Evolutionary conservation across 2,329 filamentous ascomycete genomes (phyloP), one percentile per base, ranked within the genome.

Genomic region (Phaeosphaeria sp.): DNA sequence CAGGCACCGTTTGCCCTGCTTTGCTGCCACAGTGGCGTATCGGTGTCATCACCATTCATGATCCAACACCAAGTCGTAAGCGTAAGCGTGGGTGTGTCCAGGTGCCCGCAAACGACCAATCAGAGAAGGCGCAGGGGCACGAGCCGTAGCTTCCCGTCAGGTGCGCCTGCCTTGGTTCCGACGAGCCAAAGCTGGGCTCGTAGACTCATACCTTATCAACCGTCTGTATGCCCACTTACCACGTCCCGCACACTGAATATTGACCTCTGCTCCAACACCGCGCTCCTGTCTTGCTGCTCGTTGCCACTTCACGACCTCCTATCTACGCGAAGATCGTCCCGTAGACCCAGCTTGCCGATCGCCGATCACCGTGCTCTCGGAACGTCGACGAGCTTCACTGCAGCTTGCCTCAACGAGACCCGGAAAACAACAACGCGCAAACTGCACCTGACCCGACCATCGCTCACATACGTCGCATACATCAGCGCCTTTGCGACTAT

Each of bases 291-390:
- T 21, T 25, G 41, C 48, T 39, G 20, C 50, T 23, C 30, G 10
- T 41, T 39, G 21, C 44, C 20, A 47, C 21, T 25, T 1, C 21
- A 47, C 21, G 54, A 33, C 43, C 50, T 41, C 22, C 50, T 51
- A 21, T 49, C 21, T 22, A 18, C 42, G 20, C 18, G 15, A 27
- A 46, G 52, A 65, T 63, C 66, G 52, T 68, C 63, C 58, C 63
- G 61, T 21, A 53, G 25, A 52, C 9, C 57, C 57, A 59, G 47
- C 62, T 68, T 67, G 72, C 67, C 70, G 71, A 75, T 75, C 69
- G 71, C 62, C 71, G 69, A 74, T 74, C 71, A 62, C 60, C 61
- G 49, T 60, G 57, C 30, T 65, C 60, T 65, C 68, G 67, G 64
- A 64, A 66, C 61, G 51, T 49, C 44, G 52, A 59, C 63, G 66